Evolutionary conservation across 2,329 filamentous ascomycete species (phyloP).

Genomic region (Beauveria bassiana): DNA sequence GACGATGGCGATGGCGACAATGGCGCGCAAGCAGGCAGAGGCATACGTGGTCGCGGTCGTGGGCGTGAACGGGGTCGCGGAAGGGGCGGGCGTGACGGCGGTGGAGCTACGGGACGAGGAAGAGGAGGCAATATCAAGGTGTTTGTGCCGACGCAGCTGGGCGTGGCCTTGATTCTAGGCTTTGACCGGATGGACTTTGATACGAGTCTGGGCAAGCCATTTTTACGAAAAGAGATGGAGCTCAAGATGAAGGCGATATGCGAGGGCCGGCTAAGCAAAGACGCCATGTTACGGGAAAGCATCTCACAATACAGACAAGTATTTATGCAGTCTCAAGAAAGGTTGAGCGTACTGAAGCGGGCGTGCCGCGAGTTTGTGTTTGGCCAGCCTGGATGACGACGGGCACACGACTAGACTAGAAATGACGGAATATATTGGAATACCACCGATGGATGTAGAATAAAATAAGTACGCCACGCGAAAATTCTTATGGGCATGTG

Average conservation of each 20-base stretch:
- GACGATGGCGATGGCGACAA: constrained; percentile 19
- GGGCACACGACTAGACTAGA: not conserved
- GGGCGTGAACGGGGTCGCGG: constrained; percentile 33
- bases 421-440: not conserved
- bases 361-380: constrained; percentile 34
- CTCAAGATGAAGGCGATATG: constrained; percentile 95
- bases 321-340: constrained; percentile 72
- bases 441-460: not conserved
- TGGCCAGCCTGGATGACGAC: constrained; percentile 12
- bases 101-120: constrained; percentile 34
- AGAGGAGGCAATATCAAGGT: constrained; percentile 58
- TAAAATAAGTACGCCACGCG: not conserved
- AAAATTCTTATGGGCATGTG: not conserved
- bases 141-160: constrained; percentile 87
- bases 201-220: constrained; percentile 88
- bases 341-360: constrained; percentile 53
- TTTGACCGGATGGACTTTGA: constrained; percentile 94
- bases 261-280: constrained; percentile 69
- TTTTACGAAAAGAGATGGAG: constrained; percentile 96
- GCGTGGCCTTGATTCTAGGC: constrained; percentile 84
- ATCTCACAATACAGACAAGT: constrained; percentile 80
- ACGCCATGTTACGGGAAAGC: constrained; percentile 72
- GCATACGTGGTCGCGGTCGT: constrained; percentile 39
- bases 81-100: constrained; percentile 32
- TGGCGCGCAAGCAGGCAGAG: constrained; percentile 22